phyloP scores from a whole-genome alignment of 2,329 filamentous ascomycete genomes.

The Hortaea sp. region DNA sequence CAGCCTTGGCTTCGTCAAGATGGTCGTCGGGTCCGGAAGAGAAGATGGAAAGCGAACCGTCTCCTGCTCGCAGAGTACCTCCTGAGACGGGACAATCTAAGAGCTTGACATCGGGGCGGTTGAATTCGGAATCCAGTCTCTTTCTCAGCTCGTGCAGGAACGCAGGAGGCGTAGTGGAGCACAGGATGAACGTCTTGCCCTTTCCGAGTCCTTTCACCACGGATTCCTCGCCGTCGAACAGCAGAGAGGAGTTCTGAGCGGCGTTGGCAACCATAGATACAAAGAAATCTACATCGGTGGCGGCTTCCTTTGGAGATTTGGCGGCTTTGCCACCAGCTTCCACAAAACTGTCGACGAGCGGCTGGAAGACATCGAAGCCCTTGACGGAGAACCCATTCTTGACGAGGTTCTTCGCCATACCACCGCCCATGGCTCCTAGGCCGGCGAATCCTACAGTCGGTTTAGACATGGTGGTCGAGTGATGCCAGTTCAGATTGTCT shows the following conservation, averaged over 20 bases:
- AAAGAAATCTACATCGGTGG: conserved; percentile 49
- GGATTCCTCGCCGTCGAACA: conserved; percentile 50
- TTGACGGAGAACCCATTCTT: conserved; percentile 56
- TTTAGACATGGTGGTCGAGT: conserved; percentile 6
- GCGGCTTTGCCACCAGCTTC: conserved; percentile 52
- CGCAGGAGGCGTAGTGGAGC: conserved; percentile 59
- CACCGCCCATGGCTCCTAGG: conserved; percentile 73
- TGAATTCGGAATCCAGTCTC: conserved; percentile 42
- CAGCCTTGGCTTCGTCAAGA: conserved; percentile 45
- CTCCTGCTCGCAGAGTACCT: conserved; percentile 56
- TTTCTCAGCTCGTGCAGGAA: conserved; percentile 53
- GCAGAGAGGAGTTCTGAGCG: conserved; percentile 54
- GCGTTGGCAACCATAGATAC: conserved; percentile 70
- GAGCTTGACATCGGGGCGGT: conserved; percentile 53
- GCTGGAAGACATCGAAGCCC: conserved; percentile 61
- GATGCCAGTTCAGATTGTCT: not conserved
- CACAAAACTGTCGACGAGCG: conserved; percentile 56
- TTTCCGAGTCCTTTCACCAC: conserved; percentile 45
- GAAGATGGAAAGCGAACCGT: conserved; percentile 68
- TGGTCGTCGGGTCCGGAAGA: conserved; percentile 47
- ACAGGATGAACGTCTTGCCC: conserved; percentile 54
- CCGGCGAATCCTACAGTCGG: conserved; percentile 48
- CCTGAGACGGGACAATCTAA: conserved; percentile 67
- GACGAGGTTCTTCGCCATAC: conserved; percentile 67
- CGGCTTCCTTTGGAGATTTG: conserved; percentile 51